phyloP scores from a whole-genome alignment of 495 filamentous ascomycete genomes.

The Gamarada debralockiae region DNA sequence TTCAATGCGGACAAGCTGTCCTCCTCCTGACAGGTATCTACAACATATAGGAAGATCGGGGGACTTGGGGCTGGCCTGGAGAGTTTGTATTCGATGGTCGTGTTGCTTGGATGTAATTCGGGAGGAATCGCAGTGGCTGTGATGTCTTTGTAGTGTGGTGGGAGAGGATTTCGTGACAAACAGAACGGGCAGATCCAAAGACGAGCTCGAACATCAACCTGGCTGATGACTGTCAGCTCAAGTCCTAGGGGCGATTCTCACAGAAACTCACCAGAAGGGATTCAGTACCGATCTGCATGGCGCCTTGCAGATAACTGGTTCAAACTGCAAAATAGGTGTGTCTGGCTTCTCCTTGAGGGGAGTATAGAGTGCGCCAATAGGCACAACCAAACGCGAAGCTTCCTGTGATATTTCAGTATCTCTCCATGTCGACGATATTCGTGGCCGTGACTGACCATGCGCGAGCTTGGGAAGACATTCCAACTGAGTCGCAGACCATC shows the following conservation, averaged over 20 bases:
- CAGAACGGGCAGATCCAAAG: slow-evolving; percentile 99
- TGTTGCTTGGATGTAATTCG: slow-evolving; percentile 89
- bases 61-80: slow-evolving; percentile 89
- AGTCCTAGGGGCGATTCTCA: background rate
- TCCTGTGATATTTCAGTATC: slow-evolving; percentile 51
- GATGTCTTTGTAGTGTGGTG: slow-evolving; percentile 99
- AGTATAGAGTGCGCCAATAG: slow-evolving; percentile 94
- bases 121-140: slow-evolving; percentile 90
- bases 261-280: slow-evolving; percentile 77
- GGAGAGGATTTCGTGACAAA: slow-evolving; percentile 88
- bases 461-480: slow-evolving; percentile 98
- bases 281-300: slow-evolving; percentile 96
- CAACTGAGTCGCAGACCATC: slow-evolving; percentile 97
- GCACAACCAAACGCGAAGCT: slow-evolving; percentile 94
- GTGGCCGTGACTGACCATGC: slow-evolving; percentile 63
- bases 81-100: slow-evolving; percentile 96
- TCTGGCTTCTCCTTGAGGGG: slow-evolving; percentile 94
- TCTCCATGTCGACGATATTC: background rate
- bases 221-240: slow-evolving; percentile 48
- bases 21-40: slow-evolving; percentile 98
- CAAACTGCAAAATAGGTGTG: slow-evolving; percentile 86
- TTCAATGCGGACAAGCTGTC: slow-evolving; percentile 94
- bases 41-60: slow-evolving; percentile 95
- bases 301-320: slow-evolving; percentile 95
- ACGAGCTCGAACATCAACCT: slow-evolving; percentile 89